phyloP scores from a whole-genome alignment of 148 eudicot genomes.

The Rhododendron kiyosumense region DNA sequence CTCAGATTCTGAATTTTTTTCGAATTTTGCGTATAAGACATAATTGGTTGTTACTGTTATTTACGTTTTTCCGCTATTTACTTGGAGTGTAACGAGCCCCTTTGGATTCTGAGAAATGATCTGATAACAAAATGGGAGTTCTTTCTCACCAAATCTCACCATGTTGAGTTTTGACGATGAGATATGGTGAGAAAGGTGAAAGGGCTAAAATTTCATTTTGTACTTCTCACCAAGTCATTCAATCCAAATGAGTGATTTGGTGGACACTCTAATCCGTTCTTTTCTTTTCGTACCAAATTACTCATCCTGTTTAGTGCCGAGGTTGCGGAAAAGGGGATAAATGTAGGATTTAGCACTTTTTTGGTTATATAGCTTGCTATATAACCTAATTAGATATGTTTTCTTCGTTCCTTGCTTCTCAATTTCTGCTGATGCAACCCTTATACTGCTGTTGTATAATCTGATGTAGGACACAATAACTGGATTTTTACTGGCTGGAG shows the following conservation, averaged over 20 bases:
- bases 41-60: not conserved
- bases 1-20: not conserved
- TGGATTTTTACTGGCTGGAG: conserved; percentile 91
- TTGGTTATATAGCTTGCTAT: not conserved
- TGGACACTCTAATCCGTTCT: not conserved
- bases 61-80: not conserved
- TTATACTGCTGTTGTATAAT: not conserved
- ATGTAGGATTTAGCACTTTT: not conserved
- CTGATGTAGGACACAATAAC: conserved; percentile 83
- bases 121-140: not conserved
- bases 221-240: not conserved
- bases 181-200: not conserved
- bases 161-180: not conserved
- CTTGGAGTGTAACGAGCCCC: not conserved
- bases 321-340: not conserved
- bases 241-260: not conserved
- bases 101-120: not conserved
- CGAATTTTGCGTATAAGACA: not conserved
- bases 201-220: not conserved
- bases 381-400: not conserved
- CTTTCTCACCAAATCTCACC: not conserved
- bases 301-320: not conserved
- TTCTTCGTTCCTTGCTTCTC: not conserved
- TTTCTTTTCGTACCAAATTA: no score
- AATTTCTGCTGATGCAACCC: not conserved